Evolutionary conservation across 169 alveolate species (phyloP), one percentile per base, ranked within the genome.

Genomic region (Eimeria falciformis): DNA sequence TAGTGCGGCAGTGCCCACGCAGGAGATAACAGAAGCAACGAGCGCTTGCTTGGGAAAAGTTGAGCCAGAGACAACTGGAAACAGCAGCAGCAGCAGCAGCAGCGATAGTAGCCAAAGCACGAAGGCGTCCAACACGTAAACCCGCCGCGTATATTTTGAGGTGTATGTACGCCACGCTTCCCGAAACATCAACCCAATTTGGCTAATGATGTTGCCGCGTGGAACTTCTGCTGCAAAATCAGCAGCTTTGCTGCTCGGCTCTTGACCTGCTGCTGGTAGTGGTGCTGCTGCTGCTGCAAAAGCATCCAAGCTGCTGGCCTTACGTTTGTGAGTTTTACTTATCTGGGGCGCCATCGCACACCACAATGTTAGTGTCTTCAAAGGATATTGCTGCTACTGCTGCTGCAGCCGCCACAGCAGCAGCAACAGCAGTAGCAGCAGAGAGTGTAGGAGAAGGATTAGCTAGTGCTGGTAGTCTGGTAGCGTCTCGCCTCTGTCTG

Each of bases 1-100:
- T 43, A 83, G 91, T 53, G 75, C 91, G 23, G 91, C 91, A 6
- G 91, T 83, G 62, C 91, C 91, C 45, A 45, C 56, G 91, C 82
- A 83, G 37, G 91, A 83, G 81, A 83, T 21, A 5, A 83, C n/a
- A 27, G 91, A 79, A 46, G 91, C 73, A 12, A 65, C 45, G 62
- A 83, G 65, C 33, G 91, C 79, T 23, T 43, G 73, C 65, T 37
- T 37, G 27, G 91, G 91, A 47, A 62, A 83, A 25, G 66, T 43
- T 2, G 91, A 43, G 25, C 82, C 45, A n/a, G 81, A 37, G 47
- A 62, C n/a, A 9, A 62, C 79, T 25, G 81, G 79, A 27, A 56
- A 66, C 66, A 43, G 23, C 79, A 58, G 47, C 37, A 83, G 58
- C 50, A 83, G 91, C 55, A 45, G 40, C 37, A 66, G 79, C 91